A percentile compares a stretch with the other conserved stretches of the same genome.
These are phyloP conservation scores for Xerocomus spinulosus DNA, from an alignment of 768 basidiomycete genomes.

Conservation along the genomic window DNA sequence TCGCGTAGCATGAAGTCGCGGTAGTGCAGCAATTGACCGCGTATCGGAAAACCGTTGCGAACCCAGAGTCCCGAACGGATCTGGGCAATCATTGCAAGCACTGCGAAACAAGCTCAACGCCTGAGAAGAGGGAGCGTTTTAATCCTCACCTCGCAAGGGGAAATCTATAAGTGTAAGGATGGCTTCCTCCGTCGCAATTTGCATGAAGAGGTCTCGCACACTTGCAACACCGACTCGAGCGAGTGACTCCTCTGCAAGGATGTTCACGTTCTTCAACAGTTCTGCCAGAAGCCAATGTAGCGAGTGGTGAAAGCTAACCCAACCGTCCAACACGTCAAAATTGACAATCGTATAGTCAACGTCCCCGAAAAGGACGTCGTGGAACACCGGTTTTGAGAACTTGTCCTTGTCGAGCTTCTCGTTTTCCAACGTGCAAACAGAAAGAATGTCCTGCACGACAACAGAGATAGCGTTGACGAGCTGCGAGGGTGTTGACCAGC, in stretches of 20 bases:
- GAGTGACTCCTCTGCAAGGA: slow-evolving; percentile 55
- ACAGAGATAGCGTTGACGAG: slow-evolving; percentile 63
- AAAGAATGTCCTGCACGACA: slow-evolving; percentile 66
- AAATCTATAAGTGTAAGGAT: slow-evolving; percentile 81
- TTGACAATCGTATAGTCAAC: slow-evolving; percentile 57
- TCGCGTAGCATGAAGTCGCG: slow-evolving; percentile 95
- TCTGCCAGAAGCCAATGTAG: slow-evolving; percentile 89
- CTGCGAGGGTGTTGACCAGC: slow-evolving; percentile 50
- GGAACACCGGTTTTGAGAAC: slow-evolving; percentile 58
- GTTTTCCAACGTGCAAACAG: slow-evolving; percentile 64
- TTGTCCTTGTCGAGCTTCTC: slow-evolving; percentile 64
- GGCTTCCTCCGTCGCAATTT: slow-evolving; percentile 59
- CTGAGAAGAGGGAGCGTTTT: neutral
- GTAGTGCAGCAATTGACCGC: slow-evolving; percentile 93
- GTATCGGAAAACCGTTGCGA: slow-evolving; percentile 92
- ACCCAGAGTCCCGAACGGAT: slow-evolving; percentile 96
- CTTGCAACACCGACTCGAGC: slow-evolving; percentile 47
- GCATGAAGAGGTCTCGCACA: slow-evolving; percentile 57
- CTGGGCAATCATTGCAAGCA: slow-evolving; percentile 88
- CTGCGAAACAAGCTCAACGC: slow-evolving; percentile 35
- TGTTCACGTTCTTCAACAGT: slow-evolving; percentile 75
- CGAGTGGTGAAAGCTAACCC: slow-evolving; percentile 92
- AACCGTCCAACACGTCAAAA: slow-evolving; percentile 75
- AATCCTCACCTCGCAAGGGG: slow-evolving; percentile 71
- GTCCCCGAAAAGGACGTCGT: slow-evolving; percentile 63